Conservation (phyloP, 73 alveolate genomes). For the Stentor coeruleus region DNA sequence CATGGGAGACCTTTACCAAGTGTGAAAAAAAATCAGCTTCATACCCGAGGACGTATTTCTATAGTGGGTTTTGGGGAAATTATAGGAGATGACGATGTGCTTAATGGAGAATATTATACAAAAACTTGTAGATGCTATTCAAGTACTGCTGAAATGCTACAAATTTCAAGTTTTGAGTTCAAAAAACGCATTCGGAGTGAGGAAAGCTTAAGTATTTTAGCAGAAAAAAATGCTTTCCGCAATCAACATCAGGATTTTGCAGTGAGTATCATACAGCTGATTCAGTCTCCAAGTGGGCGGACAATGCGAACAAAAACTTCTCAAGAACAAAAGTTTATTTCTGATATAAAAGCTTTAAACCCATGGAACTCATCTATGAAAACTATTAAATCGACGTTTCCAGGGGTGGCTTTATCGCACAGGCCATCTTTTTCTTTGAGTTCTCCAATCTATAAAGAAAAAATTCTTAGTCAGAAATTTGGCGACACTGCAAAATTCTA, state of each 20-base stretch:
- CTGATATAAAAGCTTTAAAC: neutral
- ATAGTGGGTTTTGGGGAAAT: neutral
- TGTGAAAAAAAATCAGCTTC: neutral
- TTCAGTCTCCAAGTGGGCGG: neutral
- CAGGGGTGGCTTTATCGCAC: neutral
- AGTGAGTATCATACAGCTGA: neutral
- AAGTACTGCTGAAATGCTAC: neutral
- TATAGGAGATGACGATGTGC: conserved; percentile 11
- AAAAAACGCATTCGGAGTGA: conserved; percentile 11
- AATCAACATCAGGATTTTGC: neutral
- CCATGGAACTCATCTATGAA: neutral
- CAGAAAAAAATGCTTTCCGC: conserved; percentile 13
- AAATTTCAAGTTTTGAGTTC: conserved; percentile 9
- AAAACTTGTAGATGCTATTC: conserved; percentile 9
- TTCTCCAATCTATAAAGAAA: neutral
- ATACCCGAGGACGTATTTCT: neutral
- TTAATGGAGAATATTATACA: neutral
- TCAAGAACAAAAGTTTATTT: too few species aligned
- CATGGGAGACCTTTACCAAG: neutral
- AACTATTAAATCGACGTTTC: neutral
- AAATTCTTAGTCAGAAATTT: neutral
- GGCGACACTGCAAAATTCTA: too few species aligned
- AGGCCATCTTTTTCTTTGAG: neutral
- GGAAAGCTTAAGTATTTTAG: neutral
- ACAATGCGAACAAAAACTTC: too few species aligned